Evolutionary conservation across 257 asterid species (phyloP).

Genomic region (Solanum infundibuliforme): DNA sequence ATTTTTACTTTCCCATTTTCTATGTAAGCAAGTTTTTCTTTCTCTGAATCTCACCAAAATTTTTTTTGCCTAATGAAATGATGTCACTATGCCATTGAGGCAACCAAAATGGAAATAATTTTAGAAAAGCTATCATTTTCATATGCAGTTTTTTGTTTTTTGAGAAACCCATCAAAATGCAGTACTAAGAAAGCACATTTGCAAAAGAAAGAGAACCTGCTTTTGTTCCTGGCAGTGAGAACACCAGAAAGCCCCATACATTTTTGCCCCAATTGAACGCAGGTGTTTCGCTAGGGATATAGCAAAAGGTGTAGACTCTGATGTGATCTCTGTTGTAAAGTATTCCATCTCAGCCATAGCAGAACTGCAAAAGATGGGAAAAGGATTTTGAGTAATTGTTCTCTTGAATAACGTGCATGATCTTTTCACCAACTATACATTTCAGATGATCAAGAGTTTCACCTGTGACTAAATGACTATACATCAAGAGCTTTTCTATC

Average conservation of each 20-base stretch:
- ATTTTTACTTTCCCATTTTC: neutral
- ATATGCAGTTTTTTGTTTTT: neutral
- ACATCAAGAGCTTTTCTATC: neutral
- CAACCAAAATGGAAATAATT: neutral
- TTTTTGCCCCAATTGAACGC: constrained; percentile 66
- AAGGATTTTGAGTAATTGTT: neutral
- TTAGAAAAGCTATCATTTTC: neutral
- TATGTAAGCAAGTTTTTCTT: neutral
- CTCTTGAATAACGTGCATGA: neutral
- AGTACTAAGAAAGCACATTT: neutral
- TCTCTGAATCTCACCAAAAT: neutral
- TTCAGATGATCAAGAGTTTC: neutral
- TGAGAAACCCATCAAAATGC: neutral
- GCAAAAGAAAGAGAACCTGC: constrained; percentile 39
- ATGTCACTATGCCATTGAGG: neutral
- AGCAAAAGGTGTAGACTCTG: constrained; percentile 71
- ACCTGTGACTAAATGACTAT: neutral
- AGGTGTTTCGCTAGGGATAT: constrained; percentile 76
- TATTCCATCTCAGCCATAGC: constrained; percentile 44
- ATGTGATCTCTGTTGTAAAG: constrained; percentile 43
- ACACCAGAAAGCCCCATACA: constrained; percentile 97
- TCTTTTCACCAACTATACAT: neutral
- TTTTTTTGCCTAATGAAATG: neutral
- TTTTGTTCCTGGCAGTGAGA: constrained; percentile 81
- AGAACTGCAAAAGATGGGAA: constrained; percentile 30